These are phyloP conservation scores for Chlamydomonas sp. DNA, from an alignment of 139 green algal genomes.

Conservation along the genomic window DNA sequence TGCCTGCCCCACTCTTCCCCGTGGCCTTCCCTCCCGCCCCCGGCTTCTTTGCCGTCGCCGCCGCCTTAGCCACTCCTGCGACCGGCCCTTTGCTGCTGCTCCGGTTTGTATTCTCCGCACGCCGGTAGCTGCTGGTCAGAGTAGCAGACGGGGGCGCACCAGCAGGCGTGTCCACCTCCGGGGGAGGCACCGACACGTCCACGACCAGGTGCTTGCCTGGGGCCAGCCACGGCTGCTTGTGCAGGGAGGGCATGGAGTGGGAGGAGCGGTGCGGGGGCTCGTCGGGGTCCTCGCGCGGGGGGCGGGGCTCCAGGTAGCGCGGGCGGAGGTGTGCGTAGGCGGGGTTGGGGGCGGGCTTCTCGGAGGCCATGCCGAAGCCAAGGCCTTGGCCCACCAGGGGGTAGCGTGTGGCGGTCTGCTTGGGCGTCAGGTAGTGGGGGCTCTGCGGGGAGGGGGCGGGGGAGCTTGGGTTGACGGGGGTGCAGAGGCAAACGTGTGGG, in stretches of 20 bases:
- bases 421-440: too few species aligned
- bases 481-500: too few species aligned
- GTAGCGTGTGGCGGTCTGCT: conserved; percentile 7
- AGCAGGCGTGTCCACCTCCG: background rate
- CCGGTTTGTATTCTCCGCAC: too few species aligned
- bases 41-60: too few species aligned
- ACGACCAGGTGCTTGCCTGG: conserved; percentile 31
- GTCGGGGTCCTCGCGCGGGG: background rate
- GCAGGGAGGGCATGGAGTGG: conserved; percentile 12
- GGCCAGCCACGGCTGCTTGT: conserved; percentile 31
- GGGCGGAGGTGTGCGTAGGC: background rate
- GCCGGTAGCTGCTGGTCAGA: too few species aligned
- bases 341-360: conserved; percentile 28
- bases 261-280: background rate
- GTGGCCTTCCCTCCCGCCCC: background rate
- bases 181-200: background rate
- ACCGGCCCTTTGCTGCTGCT: too few species aligned
- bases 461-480: too few species aligned
- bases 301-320: conserved; percentile 13
- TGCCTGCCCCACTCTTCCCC: background rate
- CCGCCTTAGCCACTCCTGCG: too few species aligned
- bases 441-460: too few species aligned
- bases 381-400: conserved; percentile 3
- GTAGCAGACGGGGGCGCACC: too few species aligned
- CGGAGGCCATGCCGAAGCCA: background rate